Base-by-base conservation (phyloP, 345 rosid species). In the Nasturtium officinale region DNA sequence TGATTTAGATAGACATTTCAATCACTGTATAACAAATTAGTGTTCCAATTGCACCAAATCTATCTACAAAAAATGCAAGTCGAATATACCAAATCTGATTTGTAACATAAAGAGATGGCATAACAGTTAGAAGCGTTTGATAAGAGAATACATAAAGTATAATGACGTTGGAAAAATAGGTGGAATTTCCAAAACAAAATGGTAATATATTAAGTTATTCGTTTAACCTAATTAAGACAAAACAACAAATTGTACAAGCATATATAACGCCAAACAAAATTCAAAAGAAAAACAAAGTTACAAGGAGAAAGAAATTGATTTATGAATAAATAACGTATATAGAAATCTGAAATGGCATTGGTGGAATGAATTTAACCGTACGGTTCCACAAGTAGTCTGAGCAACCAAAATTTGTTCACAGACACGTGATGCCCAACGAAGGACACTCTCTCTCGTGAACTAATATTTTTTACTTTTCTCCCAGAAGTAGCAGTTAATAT, bases 381-480 rank as follows among this genome's bases (percentile, higher is more conserved):
- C 16, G 56, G 46, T 59, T 45, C 65, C 65, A 73, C 66, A 65
- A 48, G 65, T 65, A 38, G 67, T 46, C 78, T 57, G 65, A 66
- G 12, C 72, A 74, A 56, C 40, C 32, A 32, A 35, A 16, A 10
- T 16, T 6, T 12, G n/a, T 66, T 74, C 25, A 73, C 78, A 74
- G 66, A 65, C 78, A 74, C 61, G 78, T 67, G 73, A 74, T 18
- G 52, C 25, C n/a, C 32, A 65, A 54, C 64, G 32, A 64, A 53
- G 6, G 40, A 40, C 53, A 61, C 62, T 40, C 62, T 38, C 62
- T 21, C 65, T 73, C 59, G 70, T 67, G 62, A 67, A 35, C 29
- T 23, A 13, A 46, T 37, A 23, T 33, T 65, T 65, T 73, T 56
- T 32, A 40, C 63, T 45, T 64, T 65, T 54, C 35, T 60, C 47